Percentiles rank a stretch among this genome's conserved stretches.
Conservation (phyloP, 2,329 filamentous ascomycete species). For the Sporothrix globosa region DNA sequence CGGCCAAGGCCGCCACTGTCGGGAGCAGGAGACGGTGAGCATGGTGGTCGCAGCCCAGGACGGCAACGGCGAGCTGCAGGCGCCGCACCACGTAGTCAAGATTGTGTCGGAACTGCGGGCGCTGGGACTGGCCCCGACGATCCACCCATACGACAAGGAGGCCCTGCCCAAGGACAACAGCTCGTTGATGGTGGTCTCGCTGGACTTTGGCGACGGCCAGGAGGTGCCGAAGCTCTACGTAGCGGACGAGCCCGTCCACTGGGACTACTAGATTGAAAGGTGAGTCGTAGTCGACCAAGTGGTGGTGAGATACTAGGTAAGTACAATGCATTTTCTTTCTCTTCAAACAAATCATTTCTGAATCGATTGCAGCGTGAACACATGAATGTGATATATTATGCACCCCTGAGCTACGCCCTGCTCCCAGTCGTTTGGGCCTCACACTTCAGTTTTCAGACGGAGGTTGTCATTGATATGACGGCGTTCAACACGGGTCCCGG, state of each 20-base stretch:
- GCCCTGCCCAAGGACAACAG: background rate
- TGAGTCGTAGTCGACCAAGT: background rate
- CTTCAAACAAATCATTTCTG: background rate
- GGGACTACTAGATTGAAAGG: background rate
- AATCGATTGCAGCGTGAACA: background rate
- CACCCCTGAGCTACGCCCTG: too few relatives aligned
- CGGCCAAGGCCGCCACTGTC: background rate
- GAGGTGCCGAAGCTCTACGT: background rate
- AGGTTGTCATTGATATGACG: too few relatives aligned
- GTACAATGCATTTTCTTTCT: background rate
- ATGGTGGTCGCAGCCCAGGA: background rate
- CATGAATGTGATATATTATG: background rate
- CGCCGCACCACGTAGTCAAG: background rate
- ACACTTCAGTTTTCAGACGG: too few relatives aligned
- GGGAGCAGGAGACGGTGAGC: background rate
- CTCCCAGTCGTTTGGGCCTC: slow-evolving; percentile 2
- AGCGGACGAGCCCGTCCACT: background rate
- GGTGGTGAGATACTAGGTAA: background rate
- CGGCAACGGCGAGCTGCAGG: background rate
- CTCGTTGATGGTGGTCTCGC: background rate
- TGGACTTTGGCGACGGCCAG: background rate
- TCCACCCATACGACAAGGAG: background rate
- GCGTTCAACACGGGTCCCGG: background rate
- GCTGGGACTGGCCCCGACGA: background rate
- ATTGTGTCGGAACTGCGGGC: background rate